Base-by-base conservation (phyloP, 192 early-diverging fungal species). In the Dispira simplex region DNA sequence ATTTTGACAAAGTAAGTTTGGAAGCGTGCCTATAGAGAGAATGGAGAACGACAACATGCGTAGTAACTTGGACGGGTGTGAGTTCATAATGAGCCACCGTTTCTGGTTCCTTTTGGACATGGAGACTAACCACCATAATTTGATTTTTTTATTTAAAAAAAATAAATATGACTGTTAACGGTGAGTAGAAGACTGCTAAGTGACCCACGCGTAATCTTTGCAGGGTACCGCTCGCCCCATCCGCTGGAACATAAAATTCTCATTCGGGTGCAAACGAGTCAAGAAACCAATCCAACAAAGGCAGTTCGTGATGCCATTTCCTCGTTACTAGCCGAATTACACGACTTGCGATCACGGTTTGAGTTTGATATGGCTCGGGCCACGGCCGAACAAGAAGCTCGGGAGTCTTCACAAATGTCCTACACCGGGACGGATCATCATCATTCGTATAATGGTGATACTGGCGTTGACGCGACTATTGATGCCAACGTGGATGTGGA, bases 141-240 rank as follows among this genome's bases (percentile, higher is more conserved):
- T 39, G 32, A 6, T n/a, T n/a, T n/a, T n/a, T n/a, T n/a, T n/a
- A n/a, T n/a, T n/a, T n/a, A n/a, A n/a, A n/a, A n/a, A n/a, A n/a
- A n/a, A n/a, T n/a, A n/a, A 4, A 6, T 39, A 6, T 39, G 32
- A 6, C 32, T 39, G 32, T 39, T 39, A 4, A 39, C 32, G 20
- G n/a, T 11, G 64, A 65, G 23, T 23, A 32, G 44, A 65, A 62
- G 90, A 74, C 75, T 99, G 11, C 77, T 98, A 13, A 85, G 91
- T 66, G 87, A 99, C 74, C 84, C 86, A 6, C 88, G 89, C 65
- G 97, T 99, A 0, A 72, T 93, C 23, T 99, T 98, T 77, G 88
- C 92, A 8, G 97, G 94, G 52, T 99, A 99, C 81, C 90, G 92
- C 64, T 73, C 90, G 57, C 94, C 97, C 9, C 97, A 99, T 71